Conservation (phyloP, 1,139 yeast genomes). For the Kodamaea alishanica region DNA sequence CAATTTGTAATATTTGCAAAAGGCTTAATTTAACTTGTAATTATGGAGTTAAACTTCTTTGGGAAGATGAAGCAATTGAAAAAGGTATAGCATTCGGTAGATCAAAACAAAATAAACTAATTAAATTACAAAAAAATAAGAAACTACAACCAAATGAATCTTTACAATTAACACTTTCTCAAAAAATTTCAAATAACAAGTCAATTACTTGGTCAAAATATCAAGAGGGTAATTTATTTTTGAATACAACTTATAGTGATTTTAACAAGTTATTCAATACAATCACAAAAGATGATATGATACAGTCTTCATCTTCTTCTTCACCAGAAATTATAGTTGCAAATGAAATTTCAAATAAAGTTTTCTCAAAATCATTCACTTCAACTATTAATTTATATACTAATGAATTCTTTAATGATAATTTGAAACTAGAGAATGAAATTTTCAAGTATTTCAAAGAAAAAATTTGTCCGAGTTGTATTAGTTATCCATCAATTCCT, state of each 20-base stretch:
- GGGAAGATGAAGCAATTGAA: conserved; percentile 34
- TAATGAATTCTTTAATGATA: conserved; percentile 7
- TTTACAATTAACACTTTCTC: conserved; percentile 12
- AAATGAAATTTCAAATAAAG: conserved; percentile 3
- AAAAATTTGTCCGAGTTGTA: conserved; percentile 32
- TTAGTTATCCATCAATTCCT: conserved; percentile 23
- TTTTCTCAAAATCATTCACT: conserved; percentile 6
- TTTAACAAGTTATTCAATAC: conserved; percentile 10
- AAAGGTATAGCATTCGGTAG: conserved; percentile 36
- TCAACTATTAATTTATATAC: conserved; percentile 6
- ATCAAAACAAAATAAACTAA: conserved; percentile 19
- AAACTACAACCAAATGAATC: conserved; percentile 4
- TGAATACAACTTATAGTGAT: conserved; percentile 24
- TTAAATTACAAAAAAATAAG: conserved; percentile 11
- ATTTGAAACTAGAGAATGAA: conserved; percentile 16
- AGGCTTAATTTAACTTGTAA: conserved; percentile 19
- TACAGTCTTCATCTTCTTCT: background rate
- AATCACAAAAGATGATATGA: conserved; percentile 5
- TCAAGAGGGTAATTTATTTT: conserved; percentile 15
- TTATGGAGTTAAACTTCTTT: conserved; percentile 18
- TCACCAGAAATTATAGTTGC: background rate
- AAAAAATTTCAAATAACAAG: conserved; percentile 8
- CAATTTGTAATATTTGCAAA: conserved; percentile 23
- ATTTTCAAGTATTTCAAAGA: conserved; percentile 28
- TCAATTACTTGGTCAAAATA: conserved; percentile 12